Evolutionary conservation across 2,329 filamentous ascomycete species (phyloP).

Genomic region (Clathrospora elynae): DNA sequence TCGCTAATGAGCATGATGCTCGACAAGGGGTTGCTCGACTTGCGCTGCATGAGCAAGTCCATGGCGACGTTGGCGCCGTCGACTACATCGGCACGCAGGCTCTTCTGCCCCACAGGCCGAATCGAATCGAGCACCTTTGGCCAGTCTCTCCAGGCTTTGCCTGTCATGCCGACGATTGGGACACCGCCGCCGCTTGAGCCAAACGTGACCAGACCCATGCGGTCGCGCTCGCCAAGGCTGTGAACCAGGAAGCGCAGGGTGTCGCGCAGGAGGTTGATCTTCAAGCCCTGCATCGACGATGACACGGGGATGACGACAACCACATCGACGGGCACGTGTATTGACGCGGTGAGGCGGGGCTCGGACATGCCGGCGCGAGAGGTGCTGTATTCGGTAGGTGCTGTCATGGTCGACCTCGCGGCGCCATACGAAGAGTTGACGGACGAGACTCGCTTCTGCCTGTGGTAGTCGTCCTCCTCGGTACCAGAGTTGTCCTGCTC

Average conservation of each 20-base stretch:
- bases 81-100: slow-evolving; percentile 91
- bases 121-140: slow-evolving; percentile 83
- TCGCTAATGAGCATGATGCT: slow-evolving; percentile 97
- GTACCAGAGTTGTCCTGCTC: slow-evolving; percentile 81
- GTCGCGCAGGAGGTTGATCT: slow-evolving; percentile 92
- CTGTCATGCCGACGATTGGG: slow-evolving; percentile 96
- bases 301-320: slow-evolving; percentile 97
- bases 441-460: slow-evolving; percentile 75
- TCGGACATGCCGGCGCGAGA: slow-evolving; percentile 54
- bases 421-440: slow-evolving; percentile 83
- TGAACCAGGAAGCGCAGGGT: slow-evolving; percentile 89
- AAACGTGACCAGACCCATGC: slow-evolving; percentile 97
- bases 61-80: slow-evolving; percentile 98
- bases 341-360: slow-evolving; percentile 57
- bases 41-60: slow-evolving; percentile 97
- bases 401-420: slow-evolving; percentile 81
- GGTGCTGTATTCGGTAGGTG: slow-evolving; percentile 88
- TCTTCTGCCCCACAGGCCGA: slow-evolving; percentile 94
- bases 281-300: slow-evolving; percentile 98
- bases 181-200: slow-evolving; percentile 92
- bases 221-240: slow-evolving; percentile 86
- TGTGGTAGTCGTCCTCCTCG: slow-evolving; percentile 85
- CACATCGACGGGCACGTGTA: slow-evolving; percentile 92
- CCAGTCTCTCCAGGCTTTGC: slow-evolving; percentile 93
- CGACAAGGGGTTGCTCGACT: slow-evolving; percentile 92